Percentiles rank a stretch among this genome's conserved stretches.
Evolutionary conservation across 139 green algal genomes (phyloP).

Genomic region (Chlamydomonas eustigma): DNA sequence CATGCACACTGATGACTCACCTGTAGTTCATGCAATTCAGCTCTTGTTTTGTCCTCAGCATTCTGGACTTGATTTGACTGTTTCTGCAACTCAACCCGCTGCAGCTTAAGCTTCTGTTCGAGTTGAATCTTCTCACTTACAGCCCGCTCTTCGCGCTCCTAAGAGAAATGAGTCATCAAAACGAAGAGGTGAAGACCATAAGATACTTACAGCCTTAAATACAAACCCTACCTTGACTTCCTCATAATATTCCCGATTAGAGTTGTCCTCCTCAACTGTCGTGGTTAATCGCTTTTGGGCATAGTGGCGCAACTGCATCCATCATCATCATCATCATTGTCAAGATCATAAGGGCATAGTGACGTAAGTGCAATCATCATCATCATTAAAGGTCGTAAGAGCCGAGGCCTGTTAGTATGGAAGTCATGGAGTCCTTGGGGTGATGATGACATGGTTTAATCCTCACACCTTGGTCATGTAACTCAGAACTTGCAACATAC

Average conservation of each 20-base stretch:
- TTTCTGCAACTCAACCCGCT: conserved; percentile 43
- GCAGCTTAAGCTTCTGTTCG: conserved; percentile 53
- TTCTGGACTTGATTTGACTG: conserved; percentile 22
- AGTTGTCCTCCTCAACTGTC: conserved; percentile 47
- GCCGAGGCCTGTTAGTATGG: no score
- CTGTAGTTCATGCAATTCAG: conserved; percentile 31
- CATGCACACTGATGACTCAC: background rate
- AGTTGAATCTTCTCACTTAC: conserved; percentile 41
- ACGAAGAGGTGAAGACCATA: background rate
- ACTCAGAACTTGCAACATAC: conserved; percentile 26
- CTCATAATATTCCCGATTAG: conserved; percentile 48
- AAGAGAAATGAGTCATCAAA: conserved; percentile 20
- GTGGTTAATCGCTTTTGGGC: conserved; percentile 45
- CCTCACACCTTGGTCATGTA: conserved; percentile 17
- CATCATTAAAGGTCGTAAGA: no score
- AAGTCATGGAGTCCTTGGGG: background rate
- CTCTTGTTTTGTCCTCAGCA: conserved; percentile 28
- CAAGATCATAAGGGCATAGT: background rate
- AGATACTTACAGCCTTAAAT: background rate
- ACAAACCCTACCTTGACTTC: conserved; percentile 39
- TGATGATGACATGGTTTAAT: conserved; percentile 1
- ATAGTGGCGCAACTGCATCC: conserved; percentile 29
- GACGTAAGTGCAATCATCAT: no score
- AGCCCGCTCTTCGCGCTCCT: conserved; percentile 41
- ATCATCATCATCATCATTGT: background rate